A percentile compares a stretch with the other conserved stretches of the same genome.
Conservation (phyloP, 2,329 filamentous ascomycete genomes). For the Pestalotiopsis sp. region DNA sequence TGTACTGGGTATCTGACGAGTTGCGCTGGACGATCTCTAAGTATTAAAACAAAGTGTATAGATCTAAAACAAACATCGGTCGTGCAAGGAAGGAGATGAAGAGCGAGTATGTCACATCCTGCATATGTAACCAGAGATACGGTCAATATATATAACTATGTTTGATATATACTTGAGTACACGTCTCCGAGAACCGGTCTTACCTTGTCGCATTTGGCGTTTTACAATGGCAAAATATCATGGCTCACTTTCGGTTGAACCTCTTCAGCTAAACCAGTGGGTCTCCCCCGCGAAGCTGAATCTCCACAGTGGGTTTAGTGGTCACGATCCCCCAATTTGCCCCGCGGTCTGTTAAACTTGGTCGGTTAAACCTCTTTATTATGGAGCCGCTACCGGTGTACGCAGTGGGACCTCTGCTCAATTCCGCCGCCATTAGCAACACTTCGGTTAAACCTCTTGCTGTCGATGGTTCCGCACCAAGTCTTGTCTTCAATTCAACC, state of each 20-base stretch:
- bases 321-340: not conserved
- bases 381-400: not conserved
- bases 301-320: not conserved
- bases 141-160: no score
- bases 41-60: not conserved
- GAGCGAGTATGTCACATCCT: no score
- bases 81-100: no score
- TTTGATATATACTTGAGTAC: no score
- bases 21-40: not conserved
- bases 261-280: not conserved
- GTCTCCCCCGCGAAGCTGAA: not conserved
- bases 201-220: not conserved
- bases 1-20: not conserved
- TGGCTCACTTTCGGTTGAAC: not conserved
- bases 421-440: not conserved
- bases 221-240: not conserved
- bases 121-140: no score
- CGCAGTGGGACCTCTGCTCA: not conserved
- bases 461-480: not conserved
- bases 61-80: no score
- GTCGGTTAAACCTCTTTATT: not conserved
- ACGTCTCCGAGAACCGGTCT: not conserved
- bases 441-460: not conserved
- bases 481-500: not conserved
- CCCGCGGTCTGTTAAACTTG: not conserved